These are phyloP conservation scores for Fusarium nisikadoi DNA, from an alignment of 2,329 filamentous ascomycete genomes.

Conservation along the genomic window DNA sequence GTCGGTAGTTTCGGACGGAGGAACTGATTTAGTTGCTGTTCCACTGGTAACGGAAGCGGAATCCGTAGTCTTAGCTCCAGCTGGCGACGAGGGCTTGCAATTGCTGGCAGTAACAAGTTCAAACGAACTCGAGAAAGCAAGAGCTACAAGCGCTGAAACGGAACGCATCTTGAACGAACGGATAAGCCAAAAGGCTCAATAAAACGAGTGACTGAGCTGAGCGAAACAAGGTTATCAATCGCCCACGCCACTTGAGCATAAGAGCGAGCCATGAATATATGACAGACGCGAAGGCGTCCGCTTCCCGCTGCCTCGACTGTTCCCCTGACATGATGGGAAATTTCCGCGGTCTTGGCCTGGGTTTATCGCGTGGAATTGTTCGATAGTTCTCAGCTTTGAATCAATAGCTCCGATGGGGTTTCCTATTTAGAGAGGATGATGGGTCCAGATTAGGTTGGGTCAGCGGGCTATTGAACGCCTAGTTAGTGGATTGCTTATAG, in stretches of 20 bases:
- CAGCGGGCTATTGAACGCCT: conserved; percentile 18
- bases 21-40: background rate
- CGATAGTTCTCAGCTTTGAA: conserved; percentile 17
- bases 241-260: background rate
- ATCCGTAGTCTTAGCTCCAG: background rate
- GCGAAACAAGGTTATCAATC: background rate
- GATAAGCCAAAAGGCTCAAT: conserved; percentile 4
- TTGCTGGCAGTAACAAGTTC: conserved; percentile 12
- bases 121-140: conserved; percentile 4
- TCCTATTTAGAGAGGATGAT: background rate
- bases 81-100: conserved; percentile 19
- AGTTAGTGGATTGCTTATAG: background rate
- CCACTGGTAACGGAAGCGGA: background rate
- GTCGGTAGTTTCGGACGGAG: conserved; percentile 13
- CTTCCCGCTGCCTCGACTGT: conserved; percentile 5
- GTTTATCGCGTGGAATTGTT: background rate
- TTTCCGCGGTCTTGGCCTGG: background rate
- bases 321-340: conserved; percentile 3
- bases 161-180: conserved; percentile 33
- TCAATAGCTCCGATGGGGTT: conserved; percentile 8
- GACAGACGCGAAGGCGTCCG: background rate
- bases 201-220: background rate
- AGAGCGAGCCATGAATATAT: conserved; percentile 11
- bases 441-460: conserved; percentile 7
- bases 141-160: conserved; percentile 9